phyloP scores from a whole-genome alignment of 441 rosid species.

The Gossypium schwendimanii region DNA sequence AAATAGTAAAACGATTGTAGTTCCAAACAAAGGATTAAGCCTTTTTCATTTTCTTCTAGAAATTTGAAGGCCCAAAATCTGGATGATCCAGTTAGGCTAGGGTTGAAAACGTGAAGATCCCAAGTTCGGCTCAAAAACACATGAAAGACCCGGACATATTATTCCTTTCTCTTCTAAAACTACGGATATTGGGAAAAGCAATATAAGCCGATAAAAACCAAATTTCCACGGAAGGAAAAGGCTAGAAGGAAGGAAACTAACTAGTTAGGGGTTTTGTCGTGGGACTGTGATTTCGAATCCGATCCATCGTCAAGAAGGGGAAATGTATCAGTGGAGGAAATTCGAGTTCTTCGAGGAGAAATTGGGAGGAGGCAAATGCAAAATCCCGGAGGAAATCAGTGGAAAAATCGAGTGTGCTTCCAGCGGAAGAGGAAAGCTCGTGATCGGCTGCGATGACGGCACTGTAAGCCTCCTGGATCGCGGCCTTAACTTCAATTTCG shows the following conservation, averaged over 20 bases:
- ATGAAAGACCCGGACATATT: too few relatives aligned
- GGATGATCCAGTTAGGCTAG: too few relatives aligned
- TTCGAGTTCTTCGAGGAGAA: conserved; percentile 98
- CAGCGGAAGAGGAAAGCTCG: conserved; percentile 89
- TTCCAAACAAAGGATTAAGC: too few relatives aligned
- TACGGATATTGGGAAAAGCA: too few relatives aligned
- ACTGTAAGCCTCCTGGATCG: conserved; percentile 81
- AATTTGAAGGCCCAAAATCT: too few relatives aligned
- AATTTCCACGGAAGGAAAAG: not conserved
- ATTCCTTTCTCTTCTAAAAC: too few relatives aligned
- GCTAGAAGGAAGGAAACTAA: too few relatives aligned
- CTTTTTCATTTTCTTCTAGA: too few relatives aligned
- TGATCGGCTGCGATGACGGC: conserved; percentile 81
- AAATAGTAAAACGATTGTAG: too few relatives aligned
- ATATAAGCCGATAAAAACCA: not conserved
- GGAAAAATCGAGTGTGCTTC: conserved; percentile 77
- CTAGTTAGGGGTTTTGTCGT: not conserved
- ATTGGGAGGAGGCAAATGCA: conserved; percentile 64
- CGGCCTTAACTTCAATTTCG: conserved; percentile 79
- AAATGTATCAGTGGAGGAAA: conserved; percentile 91
- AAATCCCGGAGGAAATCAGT: conserved; percentile 64
- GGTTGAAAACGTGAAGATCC: too few relatives aligned
- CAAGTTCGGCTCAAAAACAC: too few relatives aligned
- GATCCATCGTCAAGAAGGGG: not conserved
- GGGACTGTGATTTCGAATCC: not conserved